A percentile compares a stretch with the other conserved stretches of the same genome.
Conservation (phyloP, 179 eudicot species). For the Pouteria campechiana region DNA sequence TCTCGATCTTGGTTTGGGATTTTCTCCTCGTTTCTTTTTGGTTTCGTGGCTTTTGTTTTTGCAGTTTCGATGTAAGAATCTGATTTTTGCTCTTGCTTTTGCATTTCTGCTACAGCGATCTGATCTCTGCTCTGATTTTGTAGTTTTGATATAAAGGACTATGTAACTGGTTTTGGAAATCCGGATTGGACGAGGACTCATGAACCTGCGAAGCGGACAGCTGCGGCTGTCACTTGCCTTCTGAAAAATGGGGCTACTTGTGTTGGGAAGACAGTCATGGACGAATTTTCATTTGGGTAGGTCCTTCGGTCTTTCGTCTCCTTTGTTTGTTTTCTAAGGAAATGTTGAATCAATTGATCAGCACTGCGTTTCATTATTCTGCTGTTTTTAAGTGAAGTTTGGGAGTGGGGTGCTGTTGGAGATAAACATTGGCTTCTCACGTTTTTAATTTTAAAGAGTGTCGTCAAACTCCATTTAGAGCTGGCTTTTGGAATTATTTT, state of each 20-base stretch:
- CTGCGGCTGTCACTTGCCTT: slow-evolving; percentile 45
- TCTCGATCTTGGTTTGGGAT: not conserved
- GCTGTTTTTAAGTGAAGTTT: too few species aligned
- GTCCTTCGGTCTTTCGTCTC: not conserved
- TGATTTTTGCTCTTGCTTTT: not conserved
- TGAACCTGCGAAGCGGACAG: slow-evolving; percentile 47
- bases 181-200: slow-evolving; percentile 81
- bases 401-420: too few species aligned
- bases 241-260: slow-evolving; percentile 79
- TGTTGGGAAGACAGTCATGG: slow-evolving; percentile 77
- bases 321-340: not conserved
- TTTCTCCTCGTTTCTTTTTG: not conserved
- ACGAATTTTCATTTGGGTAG: slow-evolving; percentile 73
- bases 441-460: too few species aligned
- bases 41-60: not conserved
- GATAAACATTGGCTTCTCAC: too few species aligned
- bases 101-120: not conserved
- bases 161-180: slow-evolving; percentile 72
- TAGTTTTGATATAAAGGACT: slow-evolving; percentile 69
- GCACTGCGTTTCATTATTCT: too few species aligned
- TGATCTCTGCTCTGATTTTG: slow-evolving; percentile 9
- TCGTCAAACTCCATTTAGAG: too few species aligned
- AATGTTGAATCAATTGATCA: too few species aligned
- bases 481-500: too few species aligned
- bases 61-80: not conserved